Evolutionary conservation across 192 early-diverging fungal genomes (phyloP).

Genomic region (Coemansia sp.): DNA sequence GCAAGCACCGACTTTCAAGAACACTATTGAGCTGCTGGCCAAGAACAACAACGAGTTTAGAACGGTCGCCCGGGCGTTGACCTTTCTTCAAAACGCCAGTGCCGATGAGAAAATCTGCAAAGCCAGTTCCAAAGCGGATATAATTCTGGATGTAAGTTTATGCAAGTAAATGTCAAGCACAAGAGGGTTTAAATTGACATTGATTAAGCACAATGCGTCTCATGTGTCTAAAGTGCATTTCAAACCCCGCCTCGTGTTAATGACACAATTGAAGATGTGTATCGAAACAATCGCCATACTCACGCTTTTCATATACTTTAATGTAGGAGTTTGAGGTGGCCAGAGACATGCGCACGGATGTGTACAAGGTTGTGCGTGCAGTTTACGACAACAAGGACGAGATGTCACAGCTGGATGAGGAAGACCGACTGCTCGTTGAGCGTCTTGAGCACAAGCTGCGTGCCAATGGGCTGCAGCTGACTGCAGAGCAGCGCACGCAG

Average conservation of each 20-base stretch:
- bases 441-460: constrained; percentile 36
- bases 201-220: constrained; percentile 2
- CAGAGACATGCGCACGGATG: constrained; percentile 52
- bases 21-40: constrained; percentile 9
- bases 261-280: not conserved
- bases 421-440: constrained; percentile 62
- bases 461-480: constrained; percentile 64
- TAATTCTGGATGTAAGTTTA: constrained; percentile 34
- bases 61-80: not conserved
- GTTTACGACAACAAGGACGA: constrained; percentile 44
- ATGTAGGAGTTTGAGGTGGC: constrained; percentile 8
- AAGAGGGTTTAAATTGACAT: constrained; percentile 4
- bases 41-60: not conserved
- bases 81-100: constrained; percentile 32
- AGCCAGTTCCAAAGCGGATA: constrained; percentile 61
- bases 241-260: not conserved
- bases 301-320: not conserved
- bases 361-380: constrained; percentile 50
- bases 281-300: not conserved
- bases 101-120: constrained; percentile 58
- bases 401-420: constrained; percentile 43
- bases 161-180: constrained; percentile 1
- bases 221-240: not conserved
- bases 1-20: constrained; percentile 5
- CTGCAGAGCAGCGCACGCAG: constrained; percentile 56